A percentile compares a stretch with the other conserved stretches of the same genome.
Conservation (phyloP, 2,329 filamentous ascomycete genomes). For the Plectosphaerella plurivora region DNA sequence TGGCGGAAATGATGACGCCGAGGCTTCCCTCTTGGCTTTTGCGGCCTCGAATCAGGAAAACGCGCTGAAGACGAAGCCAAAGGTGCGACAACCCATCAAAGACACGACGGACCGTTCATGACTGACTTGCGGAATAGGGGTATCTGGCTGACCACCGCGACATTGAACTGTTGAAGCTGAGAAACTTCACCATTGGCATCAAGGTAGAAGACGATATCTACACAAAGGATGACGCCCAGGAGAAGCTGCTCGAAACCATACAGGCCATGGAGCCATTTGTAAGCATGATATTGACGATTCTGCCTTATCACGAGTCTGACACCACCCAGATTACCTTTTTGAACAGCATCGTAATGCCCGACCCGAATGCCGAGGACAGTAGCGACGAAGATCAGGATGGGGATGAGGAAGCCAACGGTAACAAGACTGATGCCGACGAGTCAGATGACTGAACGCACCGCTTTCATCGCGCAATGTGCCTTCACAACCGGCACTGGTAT, state of each 20-base stretch:
- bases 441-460: too few relatives aligned
- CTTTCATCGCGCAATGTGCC: too few relatives aligned
- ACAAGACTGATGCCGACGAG: not conserved
- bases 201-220: conserved; percentile 65
- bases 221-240: conserved; percentile 55
- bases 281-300: conserved; percentile 35
- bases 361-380: conserved; percentile 45
- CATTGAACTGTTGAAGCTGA: conserved; percentile 74
- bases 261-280: conserved; percentile 73
- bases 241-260: conserved; percentile 61
- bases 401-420: conserved; percentile 6
- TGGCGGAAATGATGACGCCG: conserved; percentile 48
- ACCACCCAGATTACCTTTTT: conserved; percentile 59
- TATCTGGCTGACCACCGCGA: conserved; percentile 71
- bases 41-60: conserved; percentile 63
- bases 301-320: not conserved
- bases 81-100: conserved; percentile 33
- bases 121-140: conserved; percentile 44
- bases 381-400: conserved; percentile 27
- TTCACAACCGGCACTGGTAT: too few relatives aligned
- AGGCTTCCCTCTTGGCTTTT: conserved; percentile 66
- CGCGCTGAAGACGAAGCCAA: conserved; percentile 81
- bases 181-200: conserved; percentile 70
- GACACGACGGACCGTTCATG: not conserved
- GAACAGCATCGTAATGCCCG: conserved; percentile 71